Base-by-base conservation (phyloP, 1,139 yeast species). In the Pichia sp. region DNA sequence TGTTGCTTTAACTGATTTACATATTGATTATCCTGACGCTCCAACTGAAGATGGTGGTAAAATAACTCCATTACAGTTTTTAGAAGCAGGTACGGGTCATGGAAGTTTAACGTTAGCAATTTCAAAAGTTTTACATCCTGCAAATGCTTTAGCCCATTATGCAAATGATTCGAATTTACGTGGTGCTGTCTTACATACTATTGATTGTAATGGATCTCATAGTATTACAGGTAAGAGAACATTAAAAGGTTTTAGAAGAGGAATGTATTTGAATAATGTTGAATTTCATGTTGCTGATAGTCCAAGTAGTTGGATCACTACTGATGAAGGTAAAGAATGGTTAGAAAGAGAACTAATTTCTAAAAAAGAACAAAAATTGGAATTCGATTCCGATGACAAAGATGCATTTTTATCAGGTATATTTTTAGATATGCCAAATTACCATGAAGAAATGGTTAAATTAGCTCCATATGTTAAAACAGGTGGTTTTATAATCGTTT, bases 41-140 rank as follows among this genome's bases (percentile, higher is more conserved):
- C 57, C 54, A 3, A 35, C 42, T 26, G 53, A 48, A 2, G 58
- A 58, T 10, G 60, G 54, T 6, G 44, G 47, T 32, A 44, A 43
- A 4, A 45, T 49, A 1, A 52, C 65, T 1, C 71, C 71, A 2
- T 46, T 65, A 7, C 76, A 73, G 48, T 68, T 67, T 48, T 57
- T 74, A 32, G 79, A 74, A 53, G 77, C 78, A 1, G 79, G 79
- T 4, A 74, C 78, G 1, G 79, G 79, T 3, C 78, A 74, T 58
- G 79, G 79, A 0, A 73, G 78, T 2, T 56, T 75, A 48, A 65
- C 75, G 2, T 50, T 75, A 43, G 72, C 74, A 4, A 71, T 74
- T n/a, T 65, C 70, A 29, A 66, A 64, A 28, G 63, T 63, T 10
- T 56, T 74, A 2, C 78, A 74, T 53, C 64, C 73, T 31, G 74